These are phyloP conservation scores for Amauroascus verrucosus DNA, from an alignment of 2,329 filamentous ascomycete species.

Conservation along the genomic window DNA sequence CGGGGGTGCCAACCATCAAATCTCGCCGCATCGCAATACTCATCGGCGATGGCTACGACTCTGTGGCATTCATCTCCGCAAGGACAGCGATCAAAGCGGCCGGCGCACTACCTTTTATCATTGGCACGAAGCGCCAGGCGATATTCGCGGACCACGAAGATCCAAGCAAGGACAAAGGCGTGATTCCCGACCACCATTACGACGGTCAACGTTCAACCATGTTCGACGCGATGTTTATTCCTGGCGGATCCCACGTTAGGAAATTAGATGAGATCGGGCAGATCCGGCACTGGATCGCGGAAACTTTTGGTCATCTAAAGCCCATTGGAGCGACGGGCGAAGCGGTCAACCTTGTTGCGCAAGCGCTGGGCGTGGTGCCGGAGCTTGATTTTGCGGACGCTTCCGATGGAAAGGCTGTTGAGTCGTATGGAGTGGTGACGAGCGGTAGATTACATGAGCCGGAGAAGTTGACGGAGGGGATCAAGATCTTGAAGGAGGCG, in stretches of 20 bases:
- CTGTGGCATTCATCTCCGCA: conserved; percentile 53
- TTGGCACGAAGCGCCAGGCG: conserved; percentile 55
- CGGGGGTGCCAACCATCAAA: conserved; percentile 54
- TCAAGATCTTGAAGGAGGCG: conserved; percentile 56
- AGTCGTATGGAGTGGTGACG: conserved; percentile 71
- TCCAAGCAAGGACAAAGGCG: conserved; percentile 19
- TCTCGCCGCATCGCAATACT: conserved; percentile 51
- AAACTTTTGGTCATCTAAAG: conserved; percentile 75
- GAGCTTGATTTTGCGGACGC: conserved; percentile 43
- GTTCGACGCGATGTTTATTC: conserved; percentile 69
- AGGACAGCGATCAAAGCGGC: conserved; percentile 53
- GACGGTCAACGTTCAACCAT: conserved; percentile 66
- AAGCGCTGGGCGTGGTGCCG: conserved; percentile 35
- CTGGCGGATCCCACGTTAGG: conserved; percentile 47
- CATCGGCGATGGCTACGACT: conserved; percentile 35
- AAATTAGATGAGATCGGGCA: conserved; percentile 60
- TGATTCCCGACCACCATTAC: conserved; percentile 63
- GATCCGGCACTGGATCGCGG: conserved; percentile 64
- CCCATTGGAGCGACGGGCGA: conserved; percentile 66
- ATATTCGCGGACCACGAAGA: conserved; percentile 54
- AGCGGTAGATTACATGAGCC: conserved; percentile 44
- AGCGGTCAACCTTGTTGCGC: conserved; percentile 53
- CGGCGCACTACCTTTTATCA: conserved; percentile 57
- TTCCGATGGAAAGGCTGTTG: conserved; percentile 42
- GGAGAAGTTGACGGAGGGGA: conserved; percentile 50